phyloP scores from a whole-genome alignment of 805 yeast genomes.

The Henningerozyma blattae region DNA sequence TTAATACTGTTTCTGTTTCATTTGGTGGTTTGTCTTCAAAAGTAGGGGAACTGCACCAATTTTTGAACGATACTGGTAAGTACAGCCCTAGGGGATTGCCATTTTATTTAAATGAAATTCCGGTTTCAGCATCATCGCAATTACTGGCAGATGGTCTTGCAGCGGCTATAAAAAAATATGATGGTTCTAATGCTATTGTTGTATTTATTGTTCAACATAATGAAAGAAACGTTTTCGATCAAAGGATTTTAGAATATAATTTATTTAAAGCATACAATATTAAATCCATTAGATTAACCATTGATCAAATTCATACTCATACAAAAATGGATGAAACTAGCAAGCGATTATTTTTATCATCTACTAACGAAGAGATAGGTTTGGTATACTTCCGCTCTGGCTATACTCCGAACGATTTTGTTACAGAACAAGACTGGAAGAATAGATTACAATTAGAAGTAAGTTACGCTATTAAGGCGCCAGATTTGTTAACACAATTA shows the following conservation, averaged over 20 bases:
- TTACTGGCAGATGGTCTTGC: slow-evolving; percentile 60
- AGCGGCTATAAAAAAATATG: slow-evolving; percentile 49
- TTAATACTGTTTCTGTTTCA: slow-evolving; percentile 90
- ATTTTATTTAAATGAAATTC: slow-evolving; percentile 35
- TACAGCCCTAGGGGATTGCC: slow-evolving; percentile 32
- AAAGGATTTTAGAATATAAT: slow-evolving; percentile 67
- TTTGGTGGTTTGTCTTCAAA: slow-evolving; percentile 83
- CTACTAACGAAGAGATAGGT: slow-evolving; percentile 59
- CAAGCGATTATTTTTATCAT: slow-evolving; percentile 39
- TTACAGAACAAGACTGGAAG: slow-evolving; percentile 57
- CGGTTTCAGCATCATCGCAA: slow-evolving; percentile 53
- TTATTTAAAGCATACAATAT: slow-evolving; percentile 46
- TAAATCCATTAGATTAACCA: slow-evolving; percentile 51
- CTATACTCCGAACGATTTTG: slow-evolving; percentile 75
- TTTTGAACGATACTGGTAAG: slow-evolving; percentile 45
- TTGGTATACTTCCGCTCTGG: slow-evolving; percentile 88
- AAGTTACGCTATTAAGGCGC: slow-evolving; percentile 79
- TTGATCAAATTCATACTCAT: slow-evolving; percentile 41
- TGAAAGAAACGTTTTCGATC: slow-evolving; percentile 88
- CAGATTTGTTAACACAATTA: slow-evolving; percentile 77
- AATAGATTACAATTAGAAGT: slow-evolving; percentile 63
- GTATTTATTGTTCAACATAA: slow-evolving; percentile 72
- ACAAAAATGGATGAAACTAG: slow-evolving; percentile 28
- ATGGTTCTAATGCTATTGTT: slow-evolving; percentile 36
- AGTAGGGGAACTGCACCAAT: slow-evolving; percentile 66